These are phyloP conservation scores for Candida sp. DNA, from an alignment of 1,139 yeast species.

Conservation along the genomic window DNA sequence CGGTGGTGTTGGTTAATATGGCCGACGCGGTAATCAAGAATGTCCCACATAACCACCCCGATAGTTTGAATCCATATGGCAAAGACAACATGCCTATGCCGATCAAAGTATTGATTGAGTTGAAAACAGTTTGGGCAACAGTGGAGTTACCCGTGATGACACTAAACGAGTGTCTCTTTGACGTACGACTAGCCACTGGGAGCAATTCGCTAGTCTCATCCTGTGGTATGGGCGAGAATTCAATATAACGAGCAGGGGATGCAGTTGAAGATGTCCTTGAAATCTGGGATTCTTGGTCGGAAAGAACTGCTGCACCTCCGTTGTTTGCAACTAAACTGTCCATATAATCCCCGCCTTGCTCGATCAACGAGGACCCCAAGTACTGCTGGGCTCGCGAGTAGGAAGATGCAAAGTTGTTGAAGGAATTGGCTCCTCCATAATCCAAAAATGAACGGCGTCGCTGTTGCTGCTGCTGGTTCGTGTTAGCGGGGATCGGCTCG, in stretches of 20 bases:
- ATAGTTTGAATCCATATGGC: conserved; percentile 76
- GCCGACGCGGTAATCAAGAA: conserved; percentile 61
- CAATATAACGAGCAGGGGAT: background rate
- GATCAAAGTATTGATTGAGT: conserved; percentile 82
- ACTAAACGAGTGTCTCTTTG: conserved; percentile 13
- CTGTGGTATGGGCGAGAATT: background rate
- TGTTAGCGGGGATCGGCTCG: background rate
- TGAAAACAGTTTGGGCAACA: conserved; percentile 86
- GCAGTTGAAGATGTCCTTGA: background rate
- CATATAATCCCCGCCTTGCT: conserved; percentile 14
- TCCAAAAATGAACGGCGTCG: conserved; percentile 28
- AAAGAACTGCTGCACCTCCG: background rate
- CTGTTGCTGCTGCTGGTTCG: background rate
- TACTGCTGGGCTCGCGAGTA: conserved; percentile 76
- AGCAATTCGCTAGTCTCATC: conserved; percentile 20
- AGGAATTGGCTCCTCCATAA: conserved; percentile 63
- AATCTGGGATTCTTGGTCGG: background rate
- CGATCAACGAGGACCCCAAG: conserved; percentile 31
- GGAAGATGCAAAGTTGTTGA: conserved; percentile 81
- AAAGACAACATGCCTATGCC: conserved; percentile 88
- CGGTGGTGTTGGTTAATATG: conserved; percentile 67
- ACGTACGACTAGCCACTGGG: conserved; percentile 11
- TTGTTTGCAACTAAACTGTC: background rate
- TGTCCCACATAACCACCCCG: conserved; percentile 83
- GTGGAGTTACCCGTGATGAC: conserved; percentile 48